Conservation (phyloP, 2,329 filamentous ascomycete genomes). For the Albifimbria verrucaria region DNA sequence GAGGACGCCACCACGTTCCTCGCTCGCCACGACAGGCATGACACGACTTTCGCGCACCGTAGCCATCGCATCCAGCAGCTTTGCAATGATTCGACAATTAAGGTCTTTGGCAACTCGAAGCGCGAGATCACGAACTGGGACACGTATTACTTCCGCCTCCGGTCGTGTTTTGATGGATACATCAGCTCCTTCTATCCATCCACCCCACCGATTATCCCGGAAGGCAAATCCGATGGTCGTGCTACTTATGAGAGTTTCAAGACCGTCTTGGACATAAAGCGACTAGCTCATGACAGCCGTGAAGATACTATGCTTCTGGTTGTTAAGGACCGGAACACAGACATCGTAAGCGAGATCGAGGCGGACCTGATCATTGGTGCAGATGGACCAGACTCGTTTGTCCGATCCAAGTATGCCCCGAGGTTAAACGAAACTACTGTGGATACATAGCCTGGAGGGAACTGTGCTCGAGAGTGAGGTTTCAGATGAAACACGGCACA, state of each 20-base stretch:
- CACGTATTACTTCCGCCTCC: slow-evolving; percentile 1
- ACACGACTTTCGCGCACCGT: background rate
- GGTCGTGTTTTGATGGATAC: slow-evolving; percentile 4
- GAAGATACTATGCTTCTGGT: background rate
- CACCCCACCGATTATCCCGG: background rate
- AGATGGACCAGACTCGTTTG: slow-evolving; percentile 2
- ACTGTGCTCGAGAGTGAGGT: slow-evolving; percentile 4
- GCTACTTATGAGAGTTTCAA: background rate
- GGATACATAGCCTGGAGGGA: slow-evolving; percentile 8
- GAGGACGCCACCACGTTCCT: background rate
- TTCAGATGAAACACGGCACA: background rate
- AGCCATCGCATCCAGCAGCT: background rate
- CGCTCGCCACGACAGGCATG: background rate
- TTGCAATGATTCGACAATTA: background rate
- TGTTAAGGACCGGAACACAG: background rate
- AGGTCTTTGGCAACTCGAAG: background rate
- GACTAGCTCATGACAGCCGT: background rate
- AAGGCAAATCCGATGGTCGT: background rate
- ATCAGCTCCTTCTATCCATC: background rate
- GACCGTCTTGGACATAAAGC: background rate
- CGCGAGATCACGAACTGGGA: slow-evolving; percentile 6
- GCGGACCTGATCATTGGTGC: slow-evolving; percentile 7
- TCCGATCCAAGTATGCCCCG: background rate
- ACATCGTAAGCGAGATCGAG: background rate
- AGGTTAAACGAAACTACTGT: background rate